A percentile compares a stretch with the other conserved stretches of the same genome.
These are phyloP conservation scores for Podospora australis DNA, from an alignment of 495 filamentous ascomycete species.

Conservation along the genomic window DNA sequence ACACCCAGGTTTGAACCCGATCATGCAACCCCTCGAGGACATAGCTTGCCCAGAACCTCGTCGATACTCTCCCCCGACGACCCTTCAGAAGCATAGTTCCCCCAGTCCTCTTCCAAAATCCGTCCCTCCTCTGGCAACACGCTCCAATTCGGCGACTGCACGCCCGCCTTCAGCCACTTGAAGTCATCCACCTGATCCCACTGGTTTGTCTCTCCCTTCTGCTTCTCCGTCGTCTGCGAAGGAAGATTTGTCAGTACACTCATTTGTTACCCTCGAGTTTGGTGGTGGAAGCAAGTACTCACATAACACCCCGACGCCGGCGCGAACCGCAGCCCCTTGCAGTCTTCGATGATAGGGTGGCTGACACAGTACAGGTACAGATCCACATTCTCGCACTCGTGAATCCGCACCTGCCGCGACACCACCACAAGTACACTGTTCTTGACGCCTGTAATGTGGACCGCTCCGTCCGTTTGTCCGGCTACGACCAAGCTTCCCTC, in stretches of 20 bases:
- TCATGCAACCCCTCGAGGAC: no score
- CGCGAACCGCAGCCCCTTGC: constrained; percentile 69
- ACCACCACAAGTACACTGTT: constrained; percentile 69
- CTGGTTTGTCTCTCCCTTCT: constrained; percentile 43
- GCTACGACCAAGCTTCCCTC: constrained; percentile 63
- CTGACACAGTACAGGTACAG: constrained; percentile 77
- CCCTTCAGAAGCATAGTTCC: constrained; percentile 57
- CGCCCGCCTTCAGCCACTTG: constrained; percentile 85
- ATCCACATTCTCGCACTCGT: constrained; percentile 70
- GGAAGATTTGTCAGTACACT: no score
- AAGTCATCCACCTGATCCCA: constrained; percentile 95
- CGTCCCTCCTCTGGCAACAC: constrained; percentile 55
- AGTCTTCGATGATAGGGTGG: constrained; percentile 91
- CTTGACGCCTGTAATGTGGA: constrained; percentile 70
- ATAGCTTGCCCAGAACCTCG: constrained; percentile 60
- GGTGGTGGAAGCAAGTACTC: no score
- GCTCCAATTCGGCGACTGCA: constrained; percentile 78
- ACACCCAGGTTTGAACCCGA: no score
- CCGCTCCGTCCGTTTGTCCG: constrained; percentile 69
- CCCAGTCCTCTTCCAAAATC: constrained; percentile 61
- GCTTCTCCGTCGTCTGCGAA: constrained; percentile 36
- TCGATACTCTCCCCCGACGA: constrained; percentile 52
- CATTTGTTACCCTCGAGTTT: no score
- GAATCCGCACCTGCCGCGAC: constrained; percentile 83
- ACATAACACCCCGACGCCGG: constrained; percentile 64